phyloP scores from a whole-genome alignment of 805 yeast species.

The Kodamaea restingae region DNA sequence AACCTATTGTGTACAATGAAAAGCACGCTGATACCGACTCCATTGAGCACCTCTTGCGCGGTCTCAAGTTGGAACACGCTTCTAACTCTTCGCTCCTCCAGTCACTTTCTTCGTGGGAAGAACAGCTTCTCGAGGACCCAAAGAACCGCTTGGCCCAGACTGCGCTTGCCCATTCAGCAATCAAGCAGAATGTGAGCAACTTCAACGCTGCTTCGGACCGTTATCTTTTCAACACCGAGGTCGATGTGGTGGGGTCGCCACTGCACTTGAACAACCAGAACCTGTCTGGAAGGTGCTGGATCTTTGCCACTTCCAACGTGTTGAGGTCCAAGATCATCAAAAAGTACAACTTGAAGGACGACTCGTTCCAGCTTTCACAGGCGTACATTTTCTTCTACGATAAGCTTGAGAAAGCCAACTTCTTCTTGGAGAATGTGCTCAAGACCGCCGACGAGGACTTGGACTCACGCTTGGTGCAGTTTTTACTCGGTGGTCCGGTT shows the following conservation, averaged over 20 bases:
- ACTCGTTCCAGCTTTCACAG: slow-evolving; percentile 70
- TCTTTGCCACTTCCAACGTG: slow-evolving; percentile 78
- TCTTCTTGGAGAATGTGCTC: slow-evolving; percentile 69
- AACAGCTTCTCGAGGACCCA: slow-evolving; percentile 39
- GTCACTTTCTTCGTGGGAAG: slow-evolving; percentile 38
- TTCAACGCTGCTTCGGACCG: neutral
- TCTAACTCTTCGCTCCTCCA: slow-evolving; percentile 1
- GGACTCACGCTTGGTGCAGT: slow-evolving; percentile 68
- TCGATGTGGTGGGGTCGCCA: slow-evolving; percentile 35
- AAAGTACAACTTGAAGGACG: slow-evolving; percentile 50
- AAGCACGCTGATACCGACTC: slow-evolving; percentile 1
- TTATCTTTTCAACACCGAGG: slow-evolving; percentile 35
- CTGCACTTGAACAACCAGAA: slow-evolving; percentile 53
- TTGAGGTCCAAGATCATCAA: slow-evolving; percentile 60
- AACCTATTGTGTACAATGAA: neutral
- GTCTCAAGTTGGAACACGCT: neutral
- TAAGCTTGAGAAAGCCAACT: slow-evolving; percentile 80
- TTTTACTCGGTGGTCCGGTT: slow-evolving; percentile 60
- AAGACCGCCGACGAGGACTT: slow-evolving; percentile 64
- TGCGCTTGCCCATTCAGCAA: slow-evolving; percentile 48
- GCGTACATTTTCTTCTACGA: slow-evolving; percentile 79
- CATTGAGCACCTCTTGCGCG: slow-evolving; percentile 2
- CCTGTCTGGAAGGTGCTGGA: slow-evolving; percentile 82
- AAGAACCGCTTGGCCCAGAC: slow-evolving; percentile 52
- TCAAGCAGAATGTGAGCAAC: slow-evolving; percentile 22